phyloP scores from a whole-genome alignment of 257 asterid genomes.

The Rehmannia glutinosa region DNA sequence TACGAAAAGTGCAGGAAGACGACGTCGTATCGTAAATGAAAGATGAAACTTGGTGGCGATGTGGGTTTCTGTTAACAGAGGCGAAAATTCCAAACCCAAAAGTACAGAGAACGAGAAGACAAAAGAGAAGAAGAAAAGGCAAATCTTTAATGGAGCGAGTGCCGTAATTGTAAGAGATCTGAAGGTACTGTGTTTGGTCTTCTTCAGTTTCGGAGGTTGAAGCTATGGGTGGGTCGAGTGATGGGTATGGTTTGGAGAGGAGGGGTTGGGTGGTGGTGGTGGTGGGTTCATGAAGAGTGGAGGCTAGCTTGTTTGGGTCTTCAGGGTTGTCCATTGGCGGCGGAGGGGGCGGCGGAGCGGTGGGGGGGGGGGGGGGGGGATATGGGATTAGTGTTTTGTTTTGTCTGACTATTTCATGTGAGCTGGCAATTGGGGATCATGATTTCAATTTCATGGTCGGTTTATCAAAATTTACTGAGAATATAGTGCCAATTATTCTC shows the following conservation, averaged over 20 bases:
- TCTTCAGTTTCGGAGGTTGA: conserved; percentile 44
- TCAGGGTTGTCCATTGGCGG: conserved; percentile 51
- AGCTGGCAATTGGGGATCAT: conserved; percentile 26
- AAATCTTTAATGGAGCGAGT: conserved; percentile 65
- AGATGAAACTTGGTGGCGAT: conserved; percentile 47
- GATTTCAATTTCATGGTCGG: conserved; percentile 19
- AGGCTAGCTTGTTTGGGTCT: conserved; percentile 50
- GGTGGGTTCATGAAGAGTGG: conserved; percentile 33
- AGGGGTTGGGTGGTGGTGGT: conserved; percentile 43
- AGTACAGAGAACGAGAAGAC: conserved; percentile 55
- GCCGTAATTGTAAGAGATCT: conserved; percentile 89
- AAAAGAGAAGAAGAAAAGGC: conserved; percentile 62
- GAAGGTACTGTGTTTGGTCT: conserved; percentile 65
- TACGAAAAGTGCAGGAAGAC: conserved; percentile 51
- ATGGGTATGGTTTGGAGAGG: conserved; percentile 40
- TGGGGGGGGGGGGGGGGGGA: background rate
- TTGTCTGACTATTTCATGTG: conserved; percentile 28
- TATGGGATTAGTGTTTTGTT: background rate
- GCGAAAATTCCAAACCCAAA: conserved; percentile 85
- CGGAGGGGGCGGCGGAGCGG: conserved; percentile 25
- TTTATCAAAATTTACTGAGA: background rate
- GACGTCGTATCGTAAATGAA: conserved; percentile 49
- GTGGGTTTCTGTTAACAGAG: conserved; percentile 59
- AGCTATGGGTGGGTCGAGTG: conserved; percentile 38
- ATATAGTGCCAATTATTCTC: background rate